A percentile compares a stretch with the other conserved stretches of the same genome.
Conservation (phyloP, 371 early-diverging fungal genomes). For the Apophysomyces variabilis region DNA sequence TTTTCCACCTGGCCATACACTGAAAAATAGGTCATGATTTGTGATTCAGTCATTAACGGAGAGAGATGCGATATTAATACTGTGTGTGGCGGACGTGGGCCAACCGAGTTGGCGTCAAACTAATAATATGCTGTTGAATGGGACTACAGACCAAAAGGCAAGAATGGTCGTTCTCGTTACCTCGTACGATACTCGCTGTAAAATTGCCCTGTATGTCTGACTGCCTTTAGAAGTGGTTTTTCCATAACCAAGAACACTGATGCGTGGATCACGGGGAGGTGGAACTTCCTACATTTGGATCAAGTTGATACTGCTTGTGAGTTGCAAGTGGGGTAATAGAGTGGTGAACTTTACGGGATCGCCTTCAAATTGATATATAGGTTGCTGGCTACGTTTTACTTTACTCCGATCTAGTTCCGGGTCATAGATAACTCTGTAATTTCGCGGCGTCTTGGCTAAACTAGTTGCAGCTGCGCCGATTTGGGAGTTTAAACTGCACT, state of each 20-base stretch:
- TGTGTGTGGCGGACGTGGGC: constrained; percentile 37
- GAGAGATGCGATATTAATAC: constrained; percentile 47
- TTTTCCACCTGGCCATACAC: constrained; percentile 57
- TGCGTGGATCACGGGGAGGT: constrained; percentile 48
- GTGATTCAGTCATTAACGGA: constrained; percentile 47
- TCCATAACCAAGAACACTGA: constrained; percentile 33
- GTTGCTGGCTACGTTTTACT: constrained; percentile 28
- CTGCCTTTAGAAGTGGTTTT: constrained; percentile 37
- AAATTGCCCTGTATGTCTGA: constrained; percentile 21
- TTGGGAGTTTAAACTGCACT: constrained; percentile 7
- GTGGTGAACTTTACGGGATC: constrained; percentile 26
- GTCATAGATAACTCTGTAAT: constrained; percentile 49
- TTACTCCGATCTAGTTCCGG: constrained; percentile 47
- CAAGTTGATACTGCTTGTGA: constrained; percentile 9
- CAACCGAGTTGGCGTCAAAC: constrained; percentile 47
- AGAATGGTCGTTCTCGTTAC: constrained; percentile 20
- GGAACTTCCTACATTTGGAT: constrained; percentile 7
- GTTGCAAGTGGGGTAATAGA: not conserved
- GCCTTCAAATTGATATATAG: constrained; percentile 37
- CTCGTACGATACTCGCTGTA: constrained; percentile 34
- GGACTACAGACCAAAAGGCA: not conserved
- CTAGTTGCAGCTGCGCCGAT: constrained; percentile 11
- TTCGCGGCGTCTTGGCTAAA: constrained; percentile 36
- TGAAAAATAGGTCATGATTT: constrained; percentile 55
- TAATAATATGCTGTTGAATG: constrained; percentile 12